phyloP scores from a whole-genome alignment of 768 basidiomycete species.

The Auricularia cornea region DNA sequence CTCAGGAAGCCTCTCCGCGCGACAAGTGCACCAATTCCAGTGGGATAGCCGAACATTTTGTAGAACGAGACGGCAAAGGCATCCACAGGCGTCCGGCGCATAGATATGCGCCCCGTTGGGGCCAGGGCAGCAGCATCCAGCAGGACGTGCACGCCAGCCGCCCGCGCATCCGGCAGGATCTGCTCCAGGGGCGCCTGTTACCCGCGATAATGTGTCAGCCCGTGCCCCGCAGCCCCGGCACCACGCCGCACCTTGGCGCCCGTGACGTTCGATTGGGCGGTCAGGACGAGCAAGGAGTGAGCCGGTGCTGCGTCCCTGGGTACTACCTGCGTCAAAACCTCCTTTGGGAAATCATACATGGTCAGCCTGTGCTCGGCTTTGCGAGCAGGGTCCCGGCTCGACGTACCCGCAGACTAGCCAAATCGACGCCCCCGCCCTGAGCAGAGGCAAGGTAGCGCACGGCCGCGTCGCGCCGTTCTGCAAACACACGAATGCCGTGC shows the following conservation, averaged over 20 bases:
- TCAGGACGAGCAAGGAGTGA: conserved; percentile 64
- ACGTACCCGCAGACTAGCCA: conserved; percentile 49
- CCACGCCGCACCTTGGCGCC: conserved; percentile 52
- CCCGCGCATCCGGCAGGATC: conserved; percentile 49
- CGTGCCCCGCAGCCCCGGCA: not conserved
- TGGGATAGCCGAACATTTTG: conserved; percentile 87
- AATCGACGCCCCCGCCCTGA: conserved; percentile 57
- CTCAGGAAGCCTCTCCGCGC: conserved; percentile 61
- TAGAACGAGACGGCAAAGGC: conserved; percentile 81
- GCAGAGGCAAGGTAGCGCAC: conserved; percentile 63
- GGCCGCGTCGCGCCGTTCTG: conserved; percentile 42
- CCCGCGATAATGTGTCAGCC: not conserved
- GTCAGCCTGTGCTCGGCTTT: too few relatives aligned
- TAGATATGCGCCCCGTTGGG: conserved; percentile 58
- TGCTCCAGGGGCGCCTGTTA: not conserved
- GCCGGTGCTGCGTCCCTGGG: conserved; percentile 25
- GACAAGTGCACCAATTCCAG: conserved; percentile 72
- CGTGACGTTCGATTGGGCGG: conserved; percentile 75
- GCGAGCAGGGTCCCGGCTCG: too few relatives aligned
- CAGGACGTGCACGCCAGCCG: conserved; percentile 59
- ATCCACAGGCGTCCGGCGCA: conserved; percentile 61
- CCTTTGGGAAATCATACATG: too few relatives aligned
- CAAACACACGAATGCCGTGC: conserved; percentile 73
- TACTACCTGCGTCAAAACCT: not conserved
- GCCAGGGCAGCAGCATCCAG: conserved; percentile 78